A percentile compares a stretch with the other conserved stretches of the same genome.
phyloP scores from a whole-genome alignment of 495 filamentous ascomycete genomes.

The Letharia lupina region DNA sequence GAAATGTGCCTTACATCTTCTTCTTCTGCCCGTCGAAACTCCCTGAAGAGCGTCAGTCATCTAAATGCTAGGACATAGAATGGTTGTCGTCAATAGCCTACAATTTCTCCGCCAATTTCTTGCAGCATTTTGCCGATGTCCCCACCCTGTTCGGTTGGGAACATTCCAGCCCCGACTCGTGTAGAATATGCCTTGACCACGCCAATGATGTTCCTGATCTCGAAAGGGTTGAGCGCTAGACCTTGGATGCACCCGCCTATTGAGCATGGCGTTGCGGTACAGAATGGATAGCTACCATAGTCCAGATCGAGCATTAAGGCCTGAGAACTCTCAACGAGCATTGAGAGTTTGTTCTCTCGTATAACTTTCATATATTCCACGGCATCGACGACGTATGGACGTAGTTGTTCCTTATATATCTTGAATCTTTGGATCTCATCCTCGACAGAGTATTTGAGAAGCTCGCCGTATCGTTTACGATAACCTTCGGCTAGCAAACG shows the following conservation, averaged over 20 bases:
- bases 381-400: constrained; percentile 61
- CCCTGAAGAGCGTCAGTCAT: constrained; percentile 32
- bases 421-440: constrained; percentile 66
- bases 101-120: constrained; percentile 50
- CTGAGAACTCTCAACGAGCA: constrained; percentile 83
- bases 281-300: constrained; percentile 76
- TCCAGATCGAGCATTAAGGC: constrained; percentile 72
- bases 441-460: constrained; percentile 68
- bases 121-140: constrained; percentile 55
- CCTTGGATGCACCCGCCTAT: constrained; percentile 67
- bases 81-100: not conserved
- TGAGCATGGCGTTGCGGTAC: constrained; percentile 52
- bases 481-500: constrained; percentile 56
- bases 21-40: constrained; percentile 71
- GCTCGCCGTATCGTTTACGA: constrained; percentile 64
- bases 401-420: constrained; percentile 59
- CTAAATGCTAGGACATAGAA: not conserved
- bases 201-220: constrained; percentile 57
- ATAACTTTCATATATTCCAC: constrained; percentile 48
- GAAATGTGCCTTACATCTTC: constrained; percentile 47
- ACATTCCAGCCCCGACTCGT: constrained; percentile 68
- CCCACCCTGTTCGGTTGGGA: constrained; percentile 64
- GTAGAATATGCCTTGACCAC: constrained; percentile 69
- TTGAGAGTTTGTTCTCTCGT: constrained; percentile 49
- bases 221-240: constrained; percentile 44